Conservation (phyloP, 768 basidiomycete species). For the Russula sp. region DNA sequence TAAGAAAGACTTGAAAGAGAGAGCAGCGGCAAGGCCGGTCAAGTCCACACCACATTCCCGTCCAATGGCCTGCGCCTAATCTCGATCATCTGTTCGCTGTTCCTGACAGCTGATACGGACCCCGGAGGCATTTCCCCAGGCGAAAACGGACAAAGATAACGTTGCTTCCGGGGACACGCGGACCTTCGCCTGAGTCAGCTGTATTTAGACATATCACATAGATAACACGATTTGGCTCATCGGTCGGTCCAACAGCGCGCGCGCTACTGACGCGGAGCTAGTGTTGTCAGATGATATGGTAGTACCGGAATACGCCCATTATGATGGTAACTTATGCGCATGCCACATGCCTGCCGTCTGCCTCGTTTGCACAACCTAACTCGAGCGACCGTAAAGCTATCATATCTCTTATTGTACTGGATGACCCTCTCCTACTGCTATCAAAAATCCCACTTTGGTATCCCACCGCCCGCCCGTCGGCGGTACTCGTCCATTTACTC, state of each 20-base stretch:
- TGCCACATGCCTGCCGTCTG: no score
- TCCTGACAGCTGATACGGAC: conserved; percentile 6
- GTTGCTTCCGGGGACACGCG: not conserved
- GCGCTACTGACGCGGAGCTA: conserved; percentile 9
- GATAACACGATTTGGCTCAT: not conserved
- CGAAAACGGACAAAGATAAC: not conserved
- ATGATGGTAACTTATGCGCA: no score
- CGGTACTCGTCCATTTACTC: not conserved
- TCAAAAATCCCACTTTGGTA: no score
- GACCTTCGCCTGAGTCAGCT: not conserved
- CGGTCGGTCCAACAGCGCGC: not conserved
- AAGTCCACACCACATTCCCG: not conserved
- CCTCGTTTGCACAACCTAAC: not conserved
- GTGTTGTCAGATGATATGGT: conserved; percentile 37
- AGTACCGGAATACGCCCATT: no score
- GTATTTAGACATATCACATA: not conserved
- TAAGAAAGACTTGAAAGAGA: not conserved
- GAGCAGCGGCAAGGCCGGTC: no score
- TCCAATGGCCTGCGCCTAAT: not conserved
- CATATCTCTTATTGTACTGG: no score
- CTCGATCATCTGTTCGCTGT: not conserved
- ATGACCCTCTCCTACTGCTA: no score
- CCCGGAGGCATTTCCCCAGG: not conserved
- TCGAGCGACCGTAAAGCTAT: no score
- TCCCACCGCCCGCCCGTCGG: no score